Evolutionary conservation across 2,329 filamentous ascomycete species (phyloP), one percentile per base, ranked within the genome.

Genomic region (Sphaerulina vaccinii): DNA sequence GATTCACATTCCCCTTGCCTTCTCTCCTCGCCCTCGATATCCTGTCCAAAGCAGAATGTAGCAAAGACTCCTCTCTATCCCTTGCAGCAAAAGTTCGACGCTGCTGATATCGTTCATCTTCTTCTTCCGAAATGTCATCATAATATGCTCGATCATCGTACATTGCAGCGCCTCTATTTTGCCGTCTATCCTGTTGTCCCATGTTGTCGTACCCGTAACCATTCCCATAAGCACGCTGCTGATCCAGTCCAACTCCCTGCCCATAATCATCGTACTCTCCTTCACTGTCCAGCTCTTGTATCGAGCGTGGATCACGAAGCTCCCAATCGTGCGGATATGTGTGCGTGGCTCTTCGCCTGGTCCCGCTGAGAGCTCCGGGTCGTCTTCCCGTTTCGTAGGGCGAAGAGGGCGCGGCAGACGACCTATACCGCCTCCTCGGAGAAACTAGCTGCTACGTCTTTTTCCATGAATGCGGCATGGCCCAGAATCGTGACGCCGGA

Each of bases 381-480:
- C 90, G 90, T 96, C 92, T 96, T 96, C 91, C 92, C 92, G 88
- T 91, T 83, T 79, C 86, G 88, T 91, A 66, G 66, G 68, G 90
- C 90, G 87, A 85, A 80, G 77, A 76, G 75, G 80, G 92, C 87
- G 93, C 93, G 92, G 92, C 90, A 92, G 93, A 97, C 91, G 91
- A 95, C 82, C 85, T 97, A 99, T 88, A 99, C 93, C 91, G 93
- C 92, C 92, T 99, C 93, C 91, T 95, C 93, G 82, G 92, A 96
- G 96, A 99, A 99, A 96, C 91, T 91, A 91, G 95, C 92, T 85
- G 97, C 93, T 79, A 97, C 59, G 49, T 62, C 59, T 56, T 62
- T 62, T 53, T 62, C 59, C 57, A 62, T 57, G 39, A 61, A 54
- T 36, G 57, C 55, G 18, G 93, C 93, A 77, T 99, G 93, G 74